phyloP scores from a whole-genome alignment of 768 basidiomycete genomes.

The Suillus occidentalis region DNA sequence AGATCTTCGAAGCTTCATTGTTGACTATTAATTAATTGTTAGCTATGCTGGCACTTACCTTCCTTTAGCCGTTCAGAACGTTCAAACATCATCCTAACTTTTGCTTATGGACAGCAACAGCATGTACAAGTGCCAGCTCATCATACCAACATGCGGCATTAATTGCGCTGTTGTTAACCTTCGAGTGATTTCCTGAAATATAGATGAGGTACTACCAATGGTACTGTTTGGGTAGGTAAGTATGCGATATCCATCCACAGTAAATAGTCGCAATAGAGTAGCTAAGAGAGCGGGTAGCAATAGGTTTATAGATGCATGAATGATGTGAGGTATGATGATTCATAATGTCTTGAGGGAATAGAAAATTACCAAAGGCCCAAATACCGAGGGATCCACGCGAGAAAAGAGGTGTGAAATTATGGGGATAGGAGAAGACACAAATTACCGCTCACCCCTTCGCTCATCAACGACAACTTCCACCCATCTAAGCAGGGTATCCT shows the following conservation, averaged over 20 bases:
- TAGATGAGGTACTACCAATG: not conserved
- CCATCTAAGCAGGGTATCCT: constrained; percentile 63
- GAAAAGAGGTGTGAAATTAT: not conserved
- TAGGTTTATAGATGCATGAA: not conserved
- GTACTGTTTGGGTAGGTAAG: not conserved
- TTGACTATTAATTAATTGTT: no score
- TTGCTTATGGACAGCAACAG: not conserved
- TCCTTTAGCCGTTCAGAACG: not conserved
- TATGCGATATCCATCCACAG: not conserved
- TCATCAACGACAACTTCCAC: constrained; percentile 68
- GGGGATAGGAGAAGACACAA: not conserved
- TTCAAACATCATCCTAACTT: not conserved
- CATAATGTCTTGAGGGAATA: not conserved
- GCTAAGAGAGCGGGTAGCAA: not conserved
- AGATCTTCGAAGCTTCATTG: no score
- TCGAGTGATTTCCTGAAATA: not conserved
- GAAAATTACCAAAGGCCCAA: not conserved
- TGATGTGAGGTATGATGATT: not conserved
- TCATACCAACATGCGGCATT: not conserved
- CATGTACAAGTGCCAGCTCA: not conserved
- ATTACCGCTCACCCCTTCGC: constrained; percentile 42
- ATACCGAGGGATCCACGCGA: not conserved
- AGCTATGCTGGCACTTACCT: no score
- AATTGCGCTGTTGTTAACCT: not conserved
- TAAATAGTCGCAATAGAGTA: not conserved